Base-by-base conservation (phyloP, 768 basidiomycete species). In the Cystoderma amianthinum region DNA sequence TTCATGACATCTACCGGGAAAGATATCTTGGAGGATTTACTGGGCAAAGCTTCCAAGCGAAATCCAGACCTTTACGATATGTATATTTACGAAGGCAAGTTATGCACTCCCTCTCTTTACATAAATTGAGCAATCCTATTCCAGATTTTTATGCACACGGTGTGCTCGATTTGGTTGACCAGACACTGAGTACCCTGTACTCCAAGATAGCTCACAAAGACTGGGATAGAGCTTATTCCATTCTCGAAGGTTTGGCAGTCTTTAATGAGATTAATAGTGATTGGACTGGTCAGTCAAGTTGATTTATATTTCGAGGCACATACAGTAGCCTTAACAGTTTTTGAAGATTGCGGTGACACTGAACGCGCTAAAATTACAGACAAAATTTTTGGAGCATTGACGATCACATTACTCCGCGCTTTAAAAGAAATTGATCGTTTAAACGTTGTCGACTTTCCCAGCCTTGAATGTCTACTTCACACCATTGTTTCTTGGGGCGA, bases 271-370 rank as follows among this genome's bases (percentile, higher is more conserved):
- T 56, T 11, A 59, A 63, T 32, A 41, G 41, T 10, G 34, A 48
- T 19, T 67, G 63, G 59, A 49, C 59, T 17, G 52, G 64, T 67
- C 47, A 38, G 58, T 58, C n/a, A n/a, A n/a, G n/a, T n/a, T n/a
- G n/a, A n/a, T n/a, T n/a, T n/a, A n/a, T n/a, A n/a, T n/a, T n/a
- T n/a, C n/a, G n/a, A n/a, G n/a, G n/a, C n/a, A n/a, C n/a, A n/a
- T n/a, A n/a, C n/a, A n/a, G n/a, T n/a, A n/a, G n/a, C n/a, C n/a
- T n/a, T n/a, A n/a, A n/a, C n/a, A n/a, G n/a, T n/a, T n/a, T n/a
- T n/a, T n/a, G 11, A 33, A 65, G 64, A 60, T 44, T 59, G 57
- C 39, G 60, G 62, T 41, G 63, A 65, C 35, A 59, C 55, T 2
- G 49, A 58, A n/a, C 60, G 57, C 41, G 50, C 56, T 32, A 25